Evolutionary conservation across 306 rosid genomes (phyloP).

Genomic region (Casuarina cunninghamiana): DNA sequence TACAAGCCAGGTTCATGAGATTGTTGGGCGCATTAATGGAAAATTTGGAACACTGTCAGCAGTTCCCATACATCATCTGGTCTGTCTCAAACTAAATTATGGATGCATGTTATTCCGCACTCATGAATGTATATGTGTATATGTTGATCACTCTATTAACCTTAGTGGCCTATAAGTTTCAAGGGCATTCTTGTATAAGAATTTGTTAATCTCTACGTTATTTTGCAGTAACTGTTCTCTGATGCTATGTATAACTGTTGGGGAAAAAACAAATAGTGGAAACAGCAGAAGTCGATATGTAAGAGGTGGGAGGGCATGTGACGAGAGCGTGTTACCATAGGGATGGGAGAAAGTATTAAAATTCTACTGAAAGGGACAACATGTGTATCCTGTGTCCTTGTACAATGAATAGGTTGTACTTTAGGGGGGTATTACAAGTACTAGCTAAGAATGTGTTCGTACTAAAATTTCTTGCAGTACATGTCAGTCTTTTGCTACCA

Average conservation of each 20-base stretch:
- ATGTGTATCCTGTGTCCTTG: neutral
- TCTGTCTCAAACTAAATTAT: conserved; percentile 31
- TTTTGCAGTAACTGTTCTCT: neutral
- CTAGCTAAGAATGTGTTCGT: neutral
- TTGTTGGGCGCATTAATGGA: conserved; percentile 92
- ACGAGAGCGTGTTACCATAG: neutral
- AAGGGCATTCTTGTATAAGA: neutral
- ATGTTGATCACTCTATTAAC: conserved; percentile 1
- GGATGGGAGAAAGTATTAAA: neutral
- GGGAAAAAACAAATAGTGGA: neutral
- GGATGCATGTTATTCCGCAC: neutral
- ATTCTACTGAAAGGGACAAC: neutral
- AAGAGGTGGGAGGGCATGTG: neutral
- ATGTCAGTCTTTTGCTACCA: neutral
- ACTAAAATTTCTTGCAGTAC: neutral
- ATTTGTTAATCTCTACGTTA: neutral
- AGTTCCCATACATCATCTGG: conserved; percentile 96
- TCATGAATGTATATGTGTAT: neutral
- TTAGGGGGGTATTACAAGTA: neutral
- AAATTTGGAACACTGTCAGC: conserved; percentile 76
- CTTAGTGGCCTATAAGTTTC: neutral
- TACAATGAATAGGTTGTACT: neutral
- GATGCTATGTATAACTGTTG: neutral
- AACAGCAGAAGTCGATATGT: neutral
- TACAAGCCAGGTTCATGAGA: conserved; percentile 95